A percentile compares a stretch with the other conserved stretches of the same genome.
phyloP scores from a whole-genome alignment of 306 rosid genomes.

The Phaseolus lunatus region DNA sequence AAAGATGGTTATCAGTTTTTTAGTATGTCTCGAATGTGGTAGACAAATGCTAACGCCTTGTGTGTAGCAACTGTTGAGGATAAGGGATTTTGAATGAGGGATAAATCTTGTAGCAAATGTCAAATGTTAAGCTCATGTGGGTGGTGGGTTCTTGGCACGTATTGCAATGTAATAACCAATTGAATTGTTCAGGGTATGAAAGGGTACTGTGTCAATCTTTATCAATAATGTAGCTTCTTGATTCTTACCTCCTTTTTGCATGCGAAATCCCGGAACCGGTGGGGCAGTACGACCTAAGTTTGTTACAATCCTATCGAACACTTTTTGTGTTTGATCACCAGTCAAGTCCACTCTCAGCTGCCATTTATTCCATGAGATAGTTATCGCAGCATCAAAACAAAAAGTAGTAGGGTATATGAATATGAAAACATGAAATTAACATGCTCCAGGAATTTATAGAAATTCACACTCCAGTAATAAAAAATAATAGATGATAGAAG shows the following conservation, averaged over 20 bases:
- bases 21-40: slow-evolving; percentile 7
- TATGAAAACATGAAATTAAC: slow-evolving; percentile 25
- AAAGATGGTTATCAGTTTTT: slow-evolving; percentile 3
- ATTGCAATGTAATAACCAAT: slow-evolving; percentile 18
- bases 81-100: slow-evolving; percentile 16
- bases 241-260: slow-evolving; percentile 81
- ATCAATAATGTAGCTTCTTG: slow-evolving; percentile 33
- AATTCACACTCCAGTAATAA: not conserved
- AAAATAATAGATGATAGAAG: not conserved
- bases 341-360: slow-evolving; percentile 81
- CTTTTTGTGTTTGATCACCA: slow-evolving; percentile 73
- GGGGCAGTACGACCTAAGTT: slow-evolving; percentile 79
- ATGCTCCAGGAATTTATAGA: not conserved
- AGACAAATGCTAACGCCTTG: slow-evolving; percentile 5
- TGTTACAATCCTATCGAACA: slow-evolving; percentile 65
- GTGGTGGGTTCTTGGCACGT: slow-evolving; percentile 18
- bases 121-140: slow-evolving; percentile 17
- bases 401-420: slow-evolving; percentile 23
- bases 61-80: slow-evolving; percentile 20
- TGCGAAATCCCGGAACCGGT: slow-evolving; percentile 88
- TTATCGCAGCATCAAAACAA: slow-evolving; percentile 10
- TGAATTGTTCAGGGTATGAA: not conserved
- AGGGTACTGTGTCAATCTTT: slow-evolving; percentile 26
- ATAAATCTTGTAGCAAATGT: slow-evolving; percentile 29
- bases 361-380: slow-evolving; percentile 40